Base-by-base conservation (phyloP, 345 rosid species). In the Hypericum perforatum region DNA sequence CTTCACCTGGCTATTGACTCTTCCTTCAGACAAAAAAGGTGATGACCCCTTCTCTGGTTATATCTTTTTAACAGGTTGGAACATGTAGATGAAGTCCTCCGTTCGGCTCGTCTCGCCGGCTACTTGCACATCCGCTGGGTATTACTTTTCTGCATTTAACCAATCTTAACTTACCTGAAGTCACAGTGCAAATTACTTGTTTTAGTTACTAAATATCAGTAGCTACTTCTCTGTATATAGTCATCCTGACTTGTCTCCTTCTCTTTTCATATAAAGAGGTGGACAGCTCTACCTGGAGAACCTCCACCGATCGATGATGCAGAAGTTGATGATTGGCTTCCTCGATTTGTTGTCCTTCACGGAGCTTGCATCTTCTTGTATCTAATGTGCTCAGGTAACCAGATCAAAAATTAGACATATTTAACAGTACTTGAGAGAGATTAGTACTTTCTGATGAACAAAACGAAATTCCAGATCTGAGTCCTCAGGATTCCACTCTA, bases 261-360 rank as follows among this genome's bases (percentile, higher is more conserved):
- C 13, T 60, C 16, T 8, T 45, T 54, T 32, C 44, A n/a, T 56
- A 51, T 36, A 42, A 61, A 92, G 98, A 82, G 98, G 65, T 92
- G 98, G 96, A 73, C 80, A 58, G 94, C 98, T 56, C 76, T 92
- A 22, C 98, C 95, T 0, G 98, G 96, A 64, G 98, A 92, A 67
- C 94, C 88, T 59, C 84, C 90, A 14, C 95, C 95, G 5, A 16
- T 88, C 61, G 98, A 92, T 52, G 98, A 92, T 74, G 57, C 73
- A 5, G 98, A 92, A 14, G 95, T 91, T 43, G 96, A 91, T 51
- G 98, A 91, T 61, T 91, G 98, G 98, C 96, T 91, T 69, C 96
- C 96, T 38, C 82, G 98, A 32, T 92, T 92, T 15, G 76, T 81
- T 55, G 98, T 92, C 49, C 96, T 92, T 70, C 95, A 92, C 5